Percentiles rank a stretch among this genome's conserved stretches.
Evolutionary conservation across 2,329 filamentous ascomycete genomes (phyloP).

Genomic region (Nemania serpens): DNA sequence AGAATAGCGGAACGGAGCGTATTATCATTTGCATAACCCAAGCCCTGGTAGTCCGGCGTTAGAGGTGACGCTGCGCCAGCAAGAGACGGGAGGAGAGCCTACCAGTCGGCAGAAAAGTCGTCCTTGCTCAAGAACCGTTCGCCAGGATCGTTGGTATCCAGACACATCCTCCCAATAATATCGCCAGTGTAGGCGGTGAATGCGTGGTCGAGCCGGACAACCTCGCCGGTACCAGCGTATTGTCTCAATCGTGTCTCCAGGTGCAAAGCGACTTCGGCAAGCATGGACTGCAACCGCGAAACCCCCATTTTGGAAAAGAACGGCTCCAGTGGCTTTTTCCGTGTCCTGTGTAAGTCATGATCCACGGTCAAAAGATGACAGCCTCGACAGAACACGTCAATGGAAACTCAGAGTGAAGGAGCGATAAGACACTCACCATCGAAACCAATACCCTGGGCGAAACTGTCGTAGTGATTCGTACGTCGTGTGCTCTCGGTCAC

Average conservation of each 20-base stretch:
- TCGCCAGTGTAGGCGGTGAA: conserved; percentile 29
- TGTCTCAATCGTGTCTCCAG: conserved; percentile 25
- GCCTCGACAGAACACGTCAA: conserved; percentile 10
- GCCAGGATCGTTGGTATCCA: conserved; percentile 21
- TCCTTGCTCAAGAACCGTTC: conserved; percentile 30
- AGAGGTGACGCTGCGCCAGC: not conserved
- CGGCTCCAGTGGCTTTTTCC: conserved; percentile 28
- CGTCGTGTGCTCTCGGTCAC: conserved; percentile 23
- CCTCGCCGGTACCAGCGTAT: conserved; percentile 17
- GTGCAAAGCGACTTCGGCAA: conserved; percentile 25
- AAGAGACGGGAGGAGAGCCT: not conserved
- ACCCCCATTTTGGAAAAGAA: conserved; percentile 27
- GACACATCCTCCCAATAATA: conserved; percentile 28
- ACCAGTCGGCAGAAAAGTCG: conserved; percentile 34
- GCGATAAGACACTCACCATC: conserved; percentile 21
- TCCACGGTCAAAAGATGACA: conserved; percentile 28
- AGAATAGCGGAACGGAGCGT: conserved; percentile 33
- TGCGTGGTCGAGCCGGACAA: conserved; percentile 28
- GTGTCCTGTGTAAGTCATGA: conserved; percentile 28
- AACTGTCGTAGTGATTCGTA: conserved; percentile 28
- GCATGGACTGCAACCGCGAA: conserved; percentile 21
- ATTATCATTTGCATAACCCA: conserved; percentile 31
- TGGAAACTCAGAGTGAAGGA: not conserved
- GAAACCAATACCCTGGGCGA: conserved; percentile 28
- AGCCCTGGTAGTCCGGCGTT: conserved; percentile 17